Evolutionary conservation across 176 grass and related monocot genomes (phyloP).

Genomic region (Canna indica): DNA sequence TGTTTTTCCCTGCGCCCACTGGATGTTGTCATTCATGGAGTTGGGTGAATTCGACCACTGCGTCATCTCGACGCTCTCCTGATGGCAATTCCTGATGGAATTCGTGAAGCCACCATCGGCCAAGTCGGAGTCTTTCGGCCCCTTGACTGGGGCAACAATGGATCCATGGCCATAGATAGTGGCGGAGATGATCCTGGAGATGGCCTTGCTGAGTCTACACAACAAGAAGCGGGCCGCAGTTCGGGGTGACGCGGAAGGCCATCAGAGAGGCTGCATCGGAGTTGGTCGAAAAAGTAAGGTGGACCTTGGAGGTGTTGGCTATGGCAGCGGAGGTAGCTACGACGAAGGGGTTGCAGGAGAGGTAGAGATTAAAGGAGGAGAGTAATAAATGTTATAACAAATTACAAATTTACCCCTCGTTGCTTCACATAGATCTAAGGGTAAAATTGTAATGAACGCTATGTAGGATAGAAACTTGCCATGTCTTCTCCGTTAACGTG

Average conservation of each 20-base stretch:
- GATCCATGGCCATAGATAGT: neutral
- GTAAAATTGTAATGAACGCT: too few species aligned
- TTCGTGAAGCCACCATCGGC: neutral
- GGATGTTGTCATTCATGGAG: neutral
- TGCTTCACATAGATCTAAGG: too few species aligned
- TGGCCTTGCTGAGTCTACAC: slow-evolving; percentile 2
- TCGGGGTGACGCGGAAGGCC: neutral
- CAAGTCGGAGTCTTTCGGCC: neutral
- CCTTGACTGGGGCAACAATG: slow-evolving; percentile 3
- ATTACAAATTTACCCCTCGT: too few species aligned
- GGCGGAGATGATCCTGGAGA: slow-evolving; percentile 1
- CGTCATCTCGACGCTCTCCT: neutral
- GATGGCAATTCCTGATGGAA: neutral
- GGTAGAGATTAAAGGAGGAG: too few species aligned
- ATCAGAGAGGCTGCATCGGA: slow-evolving; percentile 6
- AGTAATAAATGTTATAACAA: too few species aligned
- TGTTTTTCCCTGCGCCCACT: slow-evolving; percentile 19
- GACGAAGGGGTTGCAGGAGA: slow-evolving; percentile 29
- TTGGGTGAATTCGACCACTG: neutral
- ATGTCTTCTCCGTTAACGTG: too few species aligned
- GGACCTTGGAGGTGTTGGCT: slow-evolving; percentile 20
- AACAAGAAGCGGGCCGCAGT: neutral
- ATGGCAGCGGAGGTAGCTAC: neutral
- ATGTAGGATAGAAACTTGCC: too few species aligned
- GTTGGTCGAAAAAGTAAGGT: neutral